Percentiles rank a stretch among this genome's conserved stretches.
phyloP scores from a whole-genome alignment of 331 rosid species.

The Telfairia occidentalis region DNA sequence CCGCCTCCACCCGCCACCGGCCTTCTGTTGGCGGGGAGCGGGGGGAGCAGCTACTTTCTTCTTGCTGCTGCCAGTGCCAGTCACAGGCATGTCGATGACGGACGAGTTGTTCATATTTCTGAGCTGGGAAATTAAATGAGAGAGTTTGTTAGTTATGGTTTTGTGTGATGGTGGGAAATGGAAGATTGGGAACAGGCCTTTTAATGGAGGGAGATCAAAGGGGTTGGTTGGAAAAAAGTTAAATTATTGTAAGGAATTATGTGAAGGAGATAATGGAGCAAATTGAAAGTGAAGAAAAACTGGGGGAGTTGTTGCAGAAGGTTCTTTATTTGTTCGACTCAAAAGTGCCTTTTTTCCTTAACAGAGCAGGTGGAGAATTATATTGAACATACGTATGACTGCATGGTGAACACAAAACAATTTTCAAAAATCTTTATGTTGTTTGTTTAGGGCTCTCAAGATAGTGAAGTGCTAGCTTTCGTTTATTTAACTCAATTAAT shows the following conservation, averaged over 20 bases:
- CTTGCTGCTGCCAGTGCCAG: constrained; percentile 28
- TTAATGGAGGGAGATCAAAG: background rate
- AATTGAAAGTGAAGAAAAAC: background rate
- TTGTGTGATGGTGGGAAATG: constrained; percentile 4
- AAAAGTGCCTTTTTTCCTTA: background rate
- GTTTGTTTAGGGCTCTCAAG: too few species aligned
- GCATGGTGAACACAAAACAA: too few species aligned
- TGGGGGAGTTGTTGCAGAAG: constrained; percentile 4
- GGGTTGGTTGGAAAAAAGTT: background rate
- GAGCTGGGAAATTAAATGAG: background rate
- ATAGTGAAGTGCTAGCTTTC: too few species aligned
- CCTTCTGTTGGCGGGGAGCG: background rate
- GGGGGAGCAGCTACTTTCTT: constrained; percentile 23
- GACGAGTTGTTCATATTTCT: constrained; percentile 31
- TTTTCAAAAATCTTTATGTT: too few species aligned
- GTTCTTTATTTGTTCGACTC: background rate
- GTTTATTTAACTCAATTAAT: too few species aligned
- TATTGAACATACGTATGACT: background rate
- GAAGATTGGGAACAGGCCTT: background rate
- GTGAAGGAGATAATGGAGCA: constrained; percentile 7
- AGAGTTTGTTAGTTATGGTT: background rate
- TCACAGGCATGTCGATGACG: constrained; percentile 37
- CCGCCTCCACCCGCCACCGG: constrained; percentile 40
- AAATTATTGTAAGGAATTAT: background rate
- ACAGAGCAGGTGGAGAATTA: background rate